Evolutionary conservation across 2,329 filamentous ascomycete species (phyloP).

Genomic region (Fusarium sp.): DNA sequence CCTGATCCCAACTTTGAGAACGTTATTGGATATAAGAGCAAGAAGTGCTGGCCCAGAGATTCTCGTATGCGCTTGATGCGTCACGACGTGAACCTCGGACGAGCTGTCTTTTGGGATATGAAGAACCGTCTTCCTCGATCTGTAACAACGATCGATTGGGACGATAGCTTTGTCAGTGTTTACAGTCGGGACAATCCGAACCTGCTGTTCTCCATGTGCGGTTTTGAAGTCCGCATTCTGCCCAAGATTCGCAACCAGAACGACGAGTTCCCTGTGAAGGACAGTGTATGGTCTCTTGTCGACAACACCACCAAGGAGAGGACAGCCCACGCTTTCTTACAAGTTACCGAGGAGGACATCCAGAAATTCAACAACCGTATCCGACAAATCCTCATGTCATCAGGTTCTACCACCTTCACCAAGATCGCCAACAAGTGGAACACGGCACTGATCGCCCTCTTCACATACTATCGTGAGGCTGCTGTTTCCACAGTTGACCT

Average conservation of each 20-base stretch:
- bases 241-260: conserved; percentile 96
- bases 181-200: conserved; percentile 99
- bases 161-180: conserved; percentile 97
- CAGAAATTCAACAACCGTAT: conserved; percentile 99
- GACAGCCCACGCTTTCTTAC: conserved; percentile 96
- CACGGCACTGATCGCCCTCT: conserved; percentile 94
- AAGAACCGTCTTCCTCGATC: conserved; percentile 97
- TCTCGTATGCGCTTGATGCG: conserved; percentile 98
- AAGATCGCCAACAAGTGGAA: conserved; percentile 99
- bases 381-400: conserved; percentile 98
- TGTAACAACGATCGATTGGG: conserved; percentile 98
- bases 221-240: conserved; percentile 96
- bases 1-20: conserved; percentile 99
- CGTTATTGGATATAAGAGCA: conserved; percentile 98
- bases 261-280: conserved; percentile 97
- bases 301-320: conserved; percentile 97
- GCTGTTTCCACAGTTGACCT: conserved; percentile 95
- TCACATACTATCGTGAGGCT: conserved; percentile 98
- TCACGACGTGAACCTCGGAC: conserved; percentile 96
- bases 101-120: conserved; percentile 98
- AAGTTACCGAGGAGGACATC: conserved; percentile 98
- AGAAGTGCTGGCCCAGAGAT: conserved; percentile 99
- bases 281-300: conserved; percentile 97
- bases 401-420: conserved; percentile 98
- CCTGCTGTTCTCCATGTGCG: conserved; percentile 96